Conservation (phyloP, 106 monocot species). For the Gastrodia elata region DNA sequence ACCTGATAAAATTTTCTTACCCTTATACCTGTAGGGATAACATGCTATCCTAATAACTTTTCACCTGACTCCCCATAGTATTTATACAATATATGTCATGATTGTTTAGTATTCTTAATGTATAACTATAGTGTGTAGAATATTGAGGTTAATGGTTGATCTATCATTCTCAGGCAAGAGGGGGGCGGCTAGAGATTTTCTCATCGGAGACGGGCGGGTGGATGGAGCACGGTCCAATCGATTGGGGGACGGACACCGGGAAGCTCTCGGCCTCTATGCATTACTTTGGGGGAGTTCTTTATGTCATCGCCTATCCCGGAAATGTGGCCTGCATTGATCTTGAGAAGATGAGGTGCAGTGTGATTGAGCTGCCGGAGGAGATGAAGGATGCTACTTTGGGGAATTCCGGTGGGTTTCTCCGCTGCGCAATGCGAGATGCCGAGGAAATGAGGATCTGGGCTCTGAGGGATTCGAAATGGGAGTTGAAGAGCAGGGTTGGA, state of each 20-base stretch:
- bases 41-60: no score
- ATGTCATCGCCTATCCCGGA: conserved; percentile 33
- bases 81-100: no score
- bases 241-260: conserved; percentile 30
- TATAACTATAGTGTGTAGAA: no score
- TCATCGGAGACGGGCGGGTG: conserved; percentile 25
- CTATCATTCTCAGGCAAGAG: conserved; percentile 9
- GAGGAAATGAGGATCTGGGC: conserved; percentile 32
- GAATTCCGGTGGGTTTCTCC: conserved; percentile 19
- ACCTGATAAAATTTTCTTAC: no score
- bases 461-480: conserved; percentile 21
- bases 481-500: conserved; percentile 25
- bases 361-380: conserved; percentile 34
- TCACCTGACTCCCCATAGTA: no score
- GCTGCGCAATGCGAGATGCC: conserved; percentile 26
- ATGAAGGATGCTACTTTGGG: conserved; percentile 26
- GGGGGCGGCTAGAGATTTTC: conserved; percentile 33
- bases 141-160: no score
- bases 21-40: no score
- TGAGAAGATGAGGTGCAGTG: conserved; percentile 9
- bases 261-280: conserved; percentile 39
- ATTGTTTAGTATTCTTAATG: no score
- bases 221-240: conserved; percentile 13
- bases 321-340: conserved; percentile 25
- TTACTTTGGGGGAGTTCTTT: conserved; percentile 28